Evolutionary conservation across 163 green algal species (phyloP), one percentile per base, ranked within the genome.

Genomic region (Scenedesmus sp.): DNA sequence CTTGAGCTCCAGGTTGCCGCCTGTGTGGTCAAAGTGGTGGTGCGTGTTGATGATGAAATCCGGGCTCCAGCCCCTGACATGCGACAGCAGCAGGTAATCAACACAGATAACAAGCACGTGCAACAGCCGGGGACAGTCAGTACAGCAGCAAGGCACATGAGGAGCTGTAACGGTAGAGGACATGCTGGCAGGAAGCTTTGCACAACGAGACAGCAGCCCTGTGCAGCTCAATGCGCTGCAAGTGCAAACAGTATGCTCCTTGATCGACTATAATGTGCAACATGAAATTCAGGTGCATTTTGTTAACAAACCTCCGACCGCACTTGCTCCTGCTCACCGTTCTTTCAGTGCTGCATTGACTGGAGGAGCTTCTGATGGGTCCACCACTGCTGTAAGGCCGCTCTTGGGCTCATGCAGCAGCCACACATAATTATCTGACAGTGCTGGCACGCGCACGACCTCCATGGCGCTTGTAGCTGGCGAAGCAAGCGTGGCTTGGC

Each of bases 11-110:
- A 94, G 22, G 91, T 99, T 99, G 24, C 96, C 98, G 3, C 97
- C 98, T 51, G 94, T 96, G 93, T 99, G 97, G 87, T 98, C 96
- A 85, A 88, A 94, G 92, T 99, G 97, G 90, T 99, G 97, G 93
- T 99, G 97, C 10, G 97, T 99, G 94, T 99, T 99, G n/a, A 99
- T 85, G 78, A 99, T 97, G 94, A 97, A 96, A 53, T 97, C 94
- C 33, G 99, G 93, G 43, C 92, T 93, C 90, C 94, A 94, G 43
- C 92, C 93, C 56, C 95, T 97, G 93, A 18, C 92, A 51, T 10
- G 0, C 37, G 59, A 68, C 79, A 51, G 22, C 33, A 65, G 59
- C 61, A 84, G 43, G 35, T 43, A n/a, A 53, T 24, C 53, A 65
- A 22, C 22, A 20, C 79, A 16, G 10, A 88, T n/a, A 33, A 3